Evolutionary conservation across 306 rosid genomes (phyloP), one percentile per base, ranked within the genome.

Genomic region (Casuarina glauca): DNA sequence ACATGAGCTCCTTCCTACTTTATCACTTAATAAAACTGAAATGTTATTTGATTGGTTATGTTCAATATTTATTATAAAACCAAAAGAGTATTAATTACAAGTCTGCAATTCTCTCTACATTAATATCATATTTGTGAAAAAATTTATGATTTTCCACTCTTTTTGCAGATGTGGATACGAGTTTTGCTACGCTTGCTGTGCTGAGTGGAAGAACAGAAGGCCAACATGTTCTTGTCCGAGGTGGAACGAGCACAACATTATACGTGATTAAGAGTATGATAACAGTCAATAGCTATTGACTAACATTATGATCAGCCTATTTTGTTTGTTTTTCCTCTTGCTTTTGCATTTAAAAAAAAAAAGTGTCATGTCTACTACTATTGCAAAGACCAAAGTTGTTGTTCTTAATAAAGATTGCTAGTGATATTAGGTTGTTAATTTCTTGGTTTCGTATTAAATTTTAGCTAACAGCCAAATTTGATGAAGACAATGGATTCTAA

Each of bases 111-210:
- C 35, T 66, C 48, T 55, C 13, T 6, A 9, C 8, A 9, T 44
- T 44, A 44, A 4, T 44, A 9, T 44, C 48, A 64, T 39, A 5
- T 15, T 64, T 15, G 70, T 38, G 38, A 35, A 62, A 4, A 16
- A 3, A 35, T 60, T 38, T 12, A 19, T 58, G 64, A 26, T 61
- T 62, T 62, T 36, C 17, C 7, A 3, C 69, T 73, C 50, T 50
- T 77, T 82, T 36, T 58, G 68, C 72, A 90, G 91, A 78, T 88
- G 91, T 39, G 85, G 85, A 60, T 74, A 82, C 49, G 87, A 90
- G 78, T 90, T 90, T 52, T 90, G 94, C 77, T 90, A 89, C 77
- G 80, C 62, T 10, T 85, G 91, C 82, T 88, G 89, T 74, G 89
- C 82, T 19, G 81, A 84, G 77, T 88, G 89, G 91, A 83, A 80